Evolutionary conservation across 129 eudicot species (phyloP), one percentile per base, ranked within the genome.

Genomic region (Tanacetum coccineum): DNA sequence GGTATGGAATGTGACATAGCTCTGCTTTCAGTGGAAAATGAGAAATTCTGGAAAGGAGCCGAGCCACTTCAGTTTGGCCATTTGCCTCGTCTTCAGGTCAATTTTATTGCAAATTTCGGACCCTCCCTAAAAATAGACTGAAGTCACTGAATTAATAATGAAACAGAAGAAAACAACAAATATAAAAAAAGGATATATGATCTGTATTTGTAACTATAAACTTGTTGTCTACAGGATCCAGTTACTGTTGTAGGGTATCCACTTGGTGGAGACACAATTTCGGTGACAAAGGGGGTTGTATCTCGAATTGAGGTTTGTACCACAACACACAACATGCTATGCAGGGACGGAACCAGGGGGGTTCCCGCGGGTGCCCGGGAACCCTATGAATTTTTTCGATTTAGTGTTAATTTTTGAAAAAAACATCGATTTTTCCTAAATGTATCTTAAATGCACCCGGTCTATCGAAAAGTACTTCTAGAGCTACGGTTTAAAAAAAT

Each of bases 201-300:
- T 56, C 6, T 74, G 67, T 74, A 51, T 56, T 64, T 13, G 26
- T 57, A 57, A 74, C 66, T 74, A 40, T 40, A 45, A 56, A 1
- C 42, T 61, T 48, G 53, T 61, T 25, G 0, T 52, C 59, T 52
- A 76, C 92, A 93, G 98, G 98, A 88, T 78, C 47, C 95, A 13
- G 98, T 93, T 25, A 93, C 98, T 66, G 96, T 93, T 68, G 98
- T 93, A 4, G 98, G 98, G 51, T 93, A 93, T 89, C 98, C 98
- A 9, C 96, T 89, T 81, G 98, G 98, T 75, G 98, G 98, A 40
- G 98, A 93, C 79, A 93, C 98, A 60, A 86, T 93, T 74, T 93
- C 98, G 68, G 98, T 93, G 77, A 88, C 96, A 32, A 93, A 93
- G 77, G 98, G 98, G 15, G 98, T 93, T 67, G 98, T 93, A 26